Evolutionary conservation across 176 grass and related monocot genomes (phyloP).

Genomic region (Juncus inflexus): DNA sequence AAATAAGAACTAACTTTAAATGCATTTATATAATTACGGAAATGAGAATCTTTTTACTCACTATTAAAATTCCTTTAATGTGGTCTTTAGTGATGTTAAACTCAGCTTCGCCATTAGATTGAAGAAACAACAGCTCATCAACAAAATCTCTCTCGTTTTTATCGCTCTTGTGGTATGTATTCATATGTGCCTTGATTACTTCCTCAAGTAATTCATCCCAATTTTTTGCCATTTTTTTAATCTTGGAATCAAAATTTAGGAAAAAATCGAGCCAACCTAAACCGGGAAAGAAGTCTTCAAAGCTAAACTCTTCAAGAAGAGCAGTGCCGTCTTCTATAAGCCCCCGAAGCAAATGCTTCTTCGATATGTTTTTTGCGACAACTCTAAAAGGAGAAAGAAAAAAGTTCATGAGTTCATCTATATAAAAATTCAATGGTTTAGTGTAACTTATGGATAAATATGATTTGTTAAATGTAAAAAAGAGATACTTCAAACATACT

Average conservation of each 20-base stretch:
- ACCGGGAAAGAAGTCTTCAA: slow-evolving; percentile 38
- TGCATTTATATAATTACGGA: neutral
- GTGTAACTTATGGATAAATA: too few relatives aligned
- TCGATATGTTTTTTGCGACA: slow-evolving; percentile 18
- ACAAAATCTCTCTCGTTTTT: slow-evolving; percentile 24
- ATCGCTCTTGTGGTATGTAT: neutral
- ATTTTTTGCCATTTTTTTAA: neutral
- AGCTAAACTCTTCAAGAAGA: slow-evolving; percentile 38
- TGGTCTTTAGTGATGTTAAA: slow-evolving; percentile 33
- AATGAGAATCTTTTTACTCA: neutral
- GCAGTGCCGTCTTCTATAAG: slow-evolving; percentile 46
- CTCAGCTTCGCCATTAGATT: slow-evolving; percentile 8
- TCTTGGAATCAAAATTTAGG: slow-evolving; percentile 25
- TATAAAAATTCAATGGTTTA: too few relatives aligned
- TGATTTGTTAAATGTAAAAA: too few relatives aligned
- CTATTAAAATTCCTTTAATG: slow-evolving; percentile 29
- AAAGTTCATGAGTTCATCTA: too few relatives aligned
- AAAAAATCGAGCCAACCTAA: slow-evolving; percentile 7
- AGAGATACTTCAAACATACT: too few relatives aligned
- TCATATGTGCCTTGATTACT: slow-evolving; percentile 31
- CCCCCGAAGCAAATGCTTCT: slow-evolving; percentile 45
- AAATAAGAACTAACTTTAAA: neutral
- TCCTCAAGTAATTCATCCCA: slow-evolving; percentile 39
- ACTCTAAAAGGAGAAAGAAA: neutral
- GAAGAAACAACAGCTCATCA: slow-evolving; percentile 24